Evolutionary conservation across 2,329 filamentous ascomycete species (phyloP), one percentile per base, ranked within the genome.

Genomic region (Nemania serpens): DNA sequence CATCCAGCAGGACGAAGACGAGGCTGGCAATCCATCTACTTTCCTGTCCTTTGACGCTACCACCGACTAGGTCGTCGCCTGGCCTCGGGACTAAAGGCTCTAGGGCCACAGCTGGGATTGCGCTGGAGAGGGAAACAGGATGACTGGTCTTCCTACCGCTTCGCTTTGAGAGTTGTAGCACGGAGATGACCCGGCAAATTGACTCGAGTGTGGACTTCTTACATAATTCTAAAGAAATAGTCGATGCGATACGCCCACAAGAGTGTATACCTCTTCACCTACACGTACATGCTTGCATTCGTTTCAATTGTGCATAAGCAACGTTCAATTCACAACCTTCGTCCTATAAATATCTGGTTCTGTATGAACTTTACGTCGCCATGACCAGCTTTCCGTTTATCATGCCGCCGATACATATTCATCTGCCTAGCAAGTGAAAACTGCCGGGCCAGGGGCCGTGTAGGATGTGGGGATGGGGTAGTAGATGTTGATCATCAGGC

Each of bases 1-100:
- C 68, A 81, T 86, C 56, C 63, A 71, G 71, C 67, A 73, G 45
- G 83, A 86, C 56, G 72, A 74, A 53, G 75, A 73, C 34, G 78
- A 77, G 55, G 79, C 81, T 3, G 83, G 84, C 3, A 74, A 81
- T 33, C 59, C 74, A 2, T 82, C 78, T 1, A 81, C 76, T 29
- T 68, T 72, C 58, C 68, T 78, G 45, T 58, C 66, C 2, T 79
- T 79, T 62, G 69, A 73, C 61, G 78, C 69, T 6, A 69, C 62
- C 17, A 73, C 45, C n/a, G 41, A 58, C 11, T 72, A 69, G 66
- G n/a, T 22, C 2, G 6, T 18, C 45, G 10, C 2, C 12, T 6
- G 13, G 9, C 20, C 15, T 25, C 25, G 10, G 13, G n/a, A 22
- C 7, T 20, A 17, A 22, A n/a, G 9, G 15, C 37, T 3, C 25